Base-by-base conservation (phyloP, 768 basidiomycete genomes). In the Russula brevipes region DNA sequence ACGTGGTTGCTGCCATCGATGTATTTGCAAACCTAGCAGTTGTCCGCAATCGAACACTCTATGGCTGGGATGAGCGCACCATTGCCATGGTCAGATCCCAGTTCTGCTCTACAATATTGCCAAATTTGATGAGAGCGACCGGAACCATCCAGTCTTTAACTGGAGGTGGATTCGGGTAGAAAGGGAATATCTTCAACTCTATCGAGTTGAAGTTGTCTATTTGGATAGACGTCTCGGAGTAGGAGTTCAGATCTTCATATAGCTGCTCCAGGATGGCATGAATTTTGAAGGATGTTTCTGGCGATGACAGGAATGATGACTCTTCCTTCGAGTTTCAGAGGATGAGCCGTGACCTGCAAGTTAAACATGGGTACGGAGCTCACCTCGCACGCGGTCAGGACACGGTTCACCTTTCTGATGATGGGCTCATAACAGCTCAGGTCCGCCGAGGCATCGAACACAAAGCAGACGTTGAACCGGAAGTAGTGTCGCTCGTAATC, bases 61-160 rank as follows among this genome's bases (percentile, higher is more conserved):
- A 33, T 51, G 45, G 46, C 16, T 41, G 36, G 10, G n/a, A 11
- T 19, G 3, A 31, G 41, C 72, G 35, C 57, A 89, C 91, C 81
- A 93, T 93, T 53, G 82, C 82, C 78, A 98, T 89, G 5, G 97
- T 96, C 45, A 98, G 79, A 75, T 99, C 97, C 97, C 97, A 98
- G 69, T 94, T 96, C 24, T 86, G 86, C 69, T 97, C 92, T 36
- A 87, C 81, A 64, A 94, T 80, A 66, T 85, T 89, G 1, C 82
- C 78, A 36, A 98, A 78, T 69, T 91, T 88, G 62, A 97, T 90
- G 6, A 98, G 79, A 1, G 94, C 85, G 7, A 98, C 78, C 0
- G 97, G 97, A 2, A 98, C 97, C 77, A 91, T 87, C 97, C 97
- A 99, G 69, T 97, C 91, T 66, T 87, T 83, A 12, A 98, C 91